These are phyloP conservation scores for Colletotrichum orbiculare DNA, from an alignment of 2,329 filamentous ascomycete species.

Conservation along the genomic window DNA sequence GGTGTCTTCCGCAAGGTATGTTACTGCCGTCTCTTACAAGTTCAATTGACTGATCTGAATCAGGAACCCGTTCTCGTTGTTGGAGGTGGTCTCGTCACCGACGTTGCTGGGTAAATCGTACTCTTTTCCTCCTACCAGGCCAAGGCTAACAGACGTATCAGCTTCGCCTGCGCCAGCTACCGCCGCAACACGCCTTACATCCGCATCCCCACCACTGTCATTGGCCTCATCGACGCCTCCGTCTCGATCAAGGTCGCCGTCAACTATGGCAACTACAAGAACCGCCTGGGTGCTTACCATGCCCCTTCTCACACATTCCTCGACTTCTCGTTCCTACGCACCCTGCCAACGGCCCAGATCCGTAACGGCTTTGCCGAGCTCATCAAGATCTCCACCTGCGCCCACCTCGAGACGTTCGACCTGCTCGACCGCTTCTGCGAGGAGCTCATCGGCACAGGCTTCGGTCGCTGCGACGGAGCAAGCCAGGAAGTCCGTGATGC, in stretches of 20 bases:
- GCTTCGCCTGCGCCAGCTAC: slow-evolving; percentile 78
- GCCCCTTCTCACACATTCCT: slow-evolving; percentile 78
- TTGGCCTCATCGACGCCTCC: slow-evolving; percentile 79
- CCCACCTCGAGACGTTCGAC: slow-evolving; percentile 73
- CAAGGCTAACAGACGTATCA: slow-evolving; percentile 42
- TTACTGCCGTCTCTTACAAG: background rate
- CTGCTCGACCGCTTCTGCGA: slow-evolving; percentile 77
- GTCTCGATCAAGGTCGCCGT: slow-evolving; percentile 84
- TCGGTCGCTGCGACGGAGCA: slow-evolving; percentile 70
- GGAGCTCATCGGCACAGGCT: slow-evolving; percentile 72
- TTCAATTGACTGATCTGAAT: background rate
- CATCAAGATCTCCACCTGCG: slow-evolving; percentile 81
- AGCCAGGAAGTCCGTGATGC: slow-evolving; percentile 66
- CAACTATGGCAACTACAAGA: slow-evolving; percentile 82
- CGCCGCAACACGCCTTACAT: slow-evolving; percentile 80
- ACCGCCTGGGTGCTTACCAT: slow-evolving; percentile 78
- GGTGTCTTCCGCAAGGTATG: slow-evolving; percentile 72
- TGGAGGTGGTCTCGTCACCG: slow-evolving; percentile 77
- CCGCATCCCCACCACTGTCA: slow-evolving; percentile 78
- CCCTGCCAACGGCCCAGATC: slow-evolving; percentile 74
- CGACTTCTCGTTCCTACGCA: slow-evolving; percentile 78
- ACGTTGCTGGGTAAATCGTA: slow-evolving; percentile 69
- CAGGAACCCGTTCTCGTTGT: slow-evolving; percentile 74
- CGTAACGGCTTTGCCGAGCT: slow-evolving; percentile 80
- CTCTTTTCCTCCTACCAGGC: slow-evolving; percentile 51